Evolutionary conservation across 441 rosid species (phyloP).

Genomic region (Adansonia grandidieri): DNA sequence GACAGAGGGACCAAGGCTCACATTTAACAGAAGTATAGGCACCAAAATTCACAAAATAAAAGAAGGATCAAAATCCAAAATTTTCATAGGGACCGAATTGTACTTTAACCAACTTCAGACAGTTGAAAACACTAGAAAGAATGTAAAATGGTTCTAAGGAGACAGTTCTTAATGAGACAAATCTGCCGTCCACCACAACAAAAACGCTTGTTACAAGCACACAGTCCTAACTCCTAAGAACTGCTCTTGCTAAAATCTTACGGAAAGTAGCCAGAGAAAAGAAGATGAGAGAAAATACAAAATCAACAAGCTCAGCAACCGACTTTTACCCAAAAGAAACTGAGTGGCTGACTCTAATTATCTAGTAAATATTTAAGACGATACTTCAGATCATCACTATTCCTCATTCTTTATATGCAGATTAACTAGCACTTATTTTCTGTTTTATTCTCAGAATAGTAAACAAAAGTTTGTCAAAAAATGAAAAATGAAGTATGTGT

Average conservation of each 20-base stretch:
- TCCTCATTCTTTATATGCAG: not conserved
- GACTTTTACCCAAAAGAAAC: not conserved
- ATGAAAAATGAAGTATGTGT: not conserved
- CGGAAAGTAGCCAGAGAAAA: not conserved
- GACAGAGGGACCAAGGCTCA: no score
- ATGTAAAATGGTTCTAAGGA: not conserved
- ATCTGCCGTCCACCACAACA: not conserved
- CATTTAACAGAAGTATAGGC: no score
- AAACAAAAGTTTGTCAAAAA: not conserved
- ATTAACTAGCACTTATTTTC: not conserved
- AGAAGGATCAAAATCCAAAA: not conserved
- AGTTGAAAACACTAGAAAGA: not conserved
- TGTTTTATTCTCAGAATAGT: not conserved
- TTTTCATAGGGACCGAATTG: not conserved
- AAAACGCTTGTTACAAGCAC: not conserved
- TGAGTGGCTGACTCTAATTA: not conserved
- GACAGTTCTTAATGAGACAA: not conserved
- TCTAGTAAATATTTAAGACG: not conserved
- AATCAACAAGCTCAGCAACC: not conserved
- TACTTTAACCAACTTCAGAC: not conserved
- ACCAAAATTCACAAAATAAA: not conserved
- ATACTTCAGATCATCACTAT: not conserved
- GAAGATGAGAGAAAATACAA: not conserved
- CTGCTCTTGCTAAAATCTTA: not conserved
- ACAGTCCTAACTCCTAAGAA: not conserved